phyloP scores from a whole-genome alignment of 2,329 filamentous ascomycete species.

The Stylonectria norvegica region DNA sequence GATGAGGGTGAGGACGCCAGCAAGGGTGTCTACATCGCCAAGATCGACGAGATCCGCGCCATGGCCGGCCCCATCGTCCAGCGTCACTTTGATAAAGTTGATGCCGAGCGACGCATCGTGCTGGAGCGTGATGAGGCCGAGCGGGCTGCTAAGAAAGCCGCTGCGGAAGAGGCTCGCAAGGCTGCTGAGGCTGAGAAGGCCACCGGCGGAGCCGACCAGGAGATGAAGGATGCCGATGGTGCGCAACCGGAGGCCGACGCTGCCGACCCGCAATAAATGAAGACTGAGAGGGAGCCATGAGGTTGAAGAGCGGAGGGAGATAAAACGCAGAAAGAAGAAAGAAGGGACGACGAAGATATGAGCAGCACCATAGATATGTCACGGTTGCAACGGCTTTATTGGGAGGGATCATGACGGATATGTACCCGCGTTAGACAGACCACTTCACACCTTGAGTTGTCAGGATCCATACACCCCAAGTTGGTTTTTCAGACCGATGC shows the following conservation, averaged over 20 bases:
- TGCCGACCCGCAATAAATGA: conserved; percentile 34
- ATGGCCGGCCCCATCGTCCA: conserved; percentile 89
- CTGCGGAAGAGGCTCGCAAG: conserved; percentile 54
- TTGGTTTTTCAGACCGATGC: no score
- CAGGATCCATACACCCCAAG: conserved; percentile 27
- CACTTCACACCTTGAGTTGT: conserved; percentile 26
- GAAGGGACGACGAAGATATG: conserved; percentile 13
- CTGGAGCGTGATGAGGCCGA: conserved; percentile 77
- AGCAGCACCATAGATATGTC: conserved; percentile 11
- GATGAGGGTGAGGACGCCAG: conserved; percentile 93
- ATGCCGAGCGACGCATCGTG: conserved; percentile 76
- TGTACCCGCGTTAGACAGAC: conserved; percentile 32
- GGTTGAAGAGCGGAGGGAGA: conserved; percentile 17
- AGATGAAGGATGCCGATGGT: conserved; percentile 61
- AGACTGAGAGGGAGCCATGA: conserved; percentile 1
- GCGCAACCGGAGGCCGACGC: conserved; percentile 49
- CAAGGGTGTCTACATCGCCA: conserved; percentile 90
- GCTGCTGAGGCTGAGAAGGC: conserved; percentile 50
- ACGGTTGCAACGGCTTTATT: conserved; percentile 25
- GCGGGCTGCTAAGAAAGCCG: conserved; percentile 69
- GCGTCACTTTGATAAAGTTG: conserved; percentile 91
- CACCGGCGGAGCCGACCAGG: conserved; percentile 49
- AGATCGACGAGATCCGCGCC: conserved; percentile 92
- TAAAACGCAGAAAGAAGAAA: conserved; percentile 24
- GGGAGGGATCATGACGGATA: conserved; percentile 29